Evolutionary conservation across 345 rosid genomes (phyloP), one percentile per base, ranked within the genome.

Genomic region (Salix suchowensis): DNA sequence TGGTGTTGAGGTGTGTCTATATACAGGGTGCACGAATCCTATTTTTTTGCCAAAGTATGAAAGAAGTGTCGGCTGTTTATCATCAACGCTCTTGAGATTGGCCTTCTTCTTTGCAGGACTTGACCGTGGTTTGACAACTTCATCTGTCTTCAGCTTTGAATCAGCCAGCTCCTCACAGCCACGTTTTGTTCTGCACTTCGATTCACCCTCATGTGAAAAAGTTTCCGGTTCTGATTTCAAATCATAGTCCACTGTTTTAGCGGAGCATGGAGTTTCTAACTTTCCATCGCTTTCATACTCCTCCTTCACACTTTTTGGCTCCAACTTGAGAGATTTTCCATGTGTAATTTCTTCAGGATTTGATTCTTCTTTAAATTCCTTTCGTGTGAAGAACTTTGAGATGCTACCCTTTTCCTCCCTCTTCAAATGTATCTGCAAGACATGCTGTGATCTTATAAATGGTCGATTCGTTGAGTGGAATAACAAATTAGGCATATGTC

Each of bases 371-470:
- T 83, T 89, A 21, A 85, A 77, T 65, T 74, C 87, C 86, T 88
- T 89, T 71, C 73, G 75, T 26, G 84, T 74, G 83, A 91, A 95
- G 79, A 91, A 95, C 75, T 89, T 93, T 7, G 96, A 88, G 83
- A 95, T 93, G 52, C 84, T 79, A 73, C 80, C 85, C 68, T 88
- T 90, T 44, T 82, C 88, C 58, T 85, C 83, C 8, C 79, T 62
- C 86, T 90, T 89, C 75, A 89, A 36, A 36, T 76, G 85, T 77
- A 93, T 82, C 97, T 93, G 90, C 85, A 78, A 52, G 74, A 67
- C 32, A 65, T 32, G 18, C 23, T 65, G 37, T 7, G 69, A 69
- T 10, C 30, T 55, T 26, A 24, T 68, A 42, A 40, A 10, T 28
- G 13, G 14, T 67, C 30, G 21, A 37, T 21, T 40, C 19, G 24